Percentiles rank a stretch among this genome's conserved stretches.
Conservation (phyloP, 805 yeast genomes). For the Kodamaea restingae region DNA sequence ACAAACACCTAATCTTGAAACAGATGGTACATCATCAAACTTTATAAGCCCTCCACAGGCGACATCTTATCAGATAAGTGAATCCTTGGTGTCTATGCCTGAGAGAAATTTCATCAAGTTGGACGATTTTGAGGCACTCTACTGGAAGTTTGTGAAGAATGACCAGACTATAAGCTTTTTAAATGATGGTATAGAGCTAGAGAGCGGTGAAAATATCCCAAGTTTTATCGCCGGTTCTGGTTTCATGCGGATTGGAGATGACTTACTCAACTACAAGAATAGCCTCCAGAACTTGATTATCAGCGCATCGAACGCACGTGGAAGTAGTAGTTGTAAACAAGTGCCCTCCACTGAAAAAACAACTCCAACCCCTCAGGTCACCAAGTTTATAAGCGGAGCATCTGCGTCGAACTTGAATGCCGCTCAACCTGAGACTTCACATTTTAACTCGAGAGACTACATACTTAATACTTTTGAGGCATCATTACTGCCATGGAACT, state of each 20-base stretch:
- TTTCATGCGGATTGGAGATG: slow-evolving; percentile 28
- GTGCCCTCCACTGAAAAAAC: not conserved
- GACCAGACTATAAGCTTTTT: slow-evolving; percentile 18
- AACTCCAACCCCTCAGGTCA: not conserved
- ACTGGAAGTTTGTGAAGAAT: slow-evolving; percentile 37
- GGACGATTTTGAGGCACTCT: slow-evolving; percentile 37
- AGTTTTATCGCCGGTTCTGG: slow-evolving; percentile 36
- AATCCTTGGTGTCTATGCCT: slow-evolving; percentile 11
- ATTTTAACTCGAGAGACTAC: slow-evolving; percentile 19
- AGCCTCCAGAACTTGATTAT: slow-evolving; percentile 18
- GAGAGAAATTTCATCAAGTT: slow-evolving; percentile 13
- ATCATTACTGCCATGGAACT: slow-evolving; percentile 50
- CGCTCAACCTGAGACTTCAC: slow-evolving; percentile 11
- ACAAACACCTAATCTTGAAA: too few species aligned
- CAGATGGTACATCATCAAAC: too few species aligned
- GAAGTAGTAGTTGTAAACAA: not conserved
- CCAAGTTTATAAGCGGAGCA: not conserved
- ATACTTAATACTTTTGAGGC: slow-evolving; percentile 17
- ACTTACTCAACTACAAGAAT: slow-evolving; percentile 23
- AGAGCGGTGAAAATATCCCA: slow-evolving; percentile 22
- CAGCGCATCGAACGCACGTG: slow-evolving; percentile 12
- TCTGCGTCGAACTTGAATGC: slow-evolving; percentile 4
- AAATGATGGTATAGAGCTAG: slow-evolving; percentile 25
- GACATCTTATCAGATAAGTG: slow-evolving; percentile 1
- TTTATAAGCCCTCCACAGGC: too few species aligned